These are phyloP conservation scores for Curvularia verruculosa DNA, from an alignment of 2,329 filamentous ascomycete species.

Conservation along the genomic window DNA sequence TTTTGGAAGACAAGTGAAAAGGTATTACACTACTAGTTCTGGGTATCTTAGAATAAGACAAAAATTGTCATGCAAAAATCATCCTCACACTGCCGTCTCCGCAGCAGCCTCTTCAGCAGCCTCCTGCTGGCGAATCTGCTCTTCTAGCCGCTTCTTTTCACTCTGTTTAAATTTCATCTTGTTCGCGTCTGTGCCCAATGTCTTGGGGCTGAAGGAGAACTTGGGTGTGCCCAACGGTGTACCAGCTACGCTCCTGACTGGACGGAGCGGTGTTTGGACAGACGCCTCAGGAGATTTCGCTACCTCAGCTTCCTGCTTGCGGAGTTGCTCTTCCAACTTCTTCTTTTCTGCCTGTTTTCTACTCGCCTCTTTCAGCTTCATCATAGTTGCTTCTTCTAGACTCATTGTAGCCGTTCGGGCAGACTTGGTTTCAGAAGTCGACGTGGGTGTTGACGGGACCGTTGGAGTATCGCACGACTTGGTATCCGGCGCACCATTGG, in stretches of 20 bases:
- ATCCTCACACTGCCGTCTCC: background rate
- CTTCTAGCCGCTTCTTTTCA: constrained; percentile 53
- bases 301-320: constrained; percentile 45
- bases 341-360: background rate
- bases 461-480: constrained; percentile 25
- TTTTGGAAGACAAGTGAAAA: too few species aligned
- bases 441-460: constrained; percentile 39
- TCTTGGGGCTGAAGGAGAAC: constrained; percentile 52
- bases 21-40: background rate
- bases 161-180: constrained; percentile 55
- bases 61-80: background rate
- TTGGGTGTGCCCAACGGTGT: constrained; percentile 44
- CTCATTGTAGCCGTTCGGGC: constrained; percentile 24
- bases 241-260: constrained; percentile 24
- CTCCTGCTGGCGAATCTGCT: constrained; percentile 52
- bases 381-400: background rate
- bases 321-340: constrained; percentile 28
- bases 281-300: constrained; percentile 2
- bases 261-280: constrained; percentile 37
- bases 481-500: constrained; percentile 59
- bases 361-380: background rate
- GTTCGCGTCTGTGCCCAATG: constrained; percentile 47
- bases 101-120: constrained; percentile 32
- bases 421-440: constrained; percentile 32
- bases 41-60: background rate